Base-by-base conservation (phyloP, 108 stramenopile species). In the Fistulifera solaris region DNA sequence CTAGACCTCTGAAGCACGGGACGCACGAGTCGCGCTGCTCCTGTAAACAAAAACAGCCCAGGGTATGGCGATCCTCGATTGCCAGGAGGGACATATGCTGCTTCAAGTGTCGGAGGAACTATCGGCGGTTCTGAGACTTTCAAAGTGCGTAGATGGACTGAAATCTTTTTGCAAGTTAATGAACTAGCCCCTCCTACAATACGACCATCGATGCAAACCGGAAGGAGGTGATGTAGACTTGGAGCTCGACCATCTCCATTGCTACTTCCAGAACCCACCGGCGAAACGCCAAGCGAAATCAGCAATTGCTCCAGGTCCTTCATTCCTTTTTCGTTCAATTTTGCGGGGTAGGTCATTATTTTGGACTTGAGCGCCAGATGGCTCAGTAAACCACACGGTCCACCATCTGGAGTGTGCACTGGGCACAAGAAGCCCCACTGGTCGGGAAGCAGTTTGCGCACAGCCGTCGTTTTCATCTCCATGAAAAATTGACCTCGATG, bases 401-500 rank as follows among this genome's bases (percentile, higher is more conserved):
- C 85, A 7, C 98, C 98, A 76, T 99, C 98, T 0, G 98, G 98
- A 17, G 98, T 99, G 71, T 99, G 98, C 22, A 99, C 98, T 14
- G 98, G 98, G 72, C 98, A 99, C 26, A 99, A 65, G 59, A 96
- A 99, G 10, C 97, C 96, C 96, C 96, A 99, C 58, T 93, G 89
- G 59, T 98, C 99, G 2, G 97, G 97, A 31, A 99, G 76, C 28
- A 99, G 78, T 59, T 99, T 96, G 18, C 99, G 75, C 38, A 99
- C 99, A 7, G 95, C 85, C 0, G 99, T 99, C 23, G 97, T 99
- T 62, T 98, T 99, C 99, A 99, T 99, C 62, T 94, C 92, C 72
- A 95, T 96, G 69, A 97, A 99, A 67, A 97, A 99, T 54, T 96
- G 95, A 16, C 99, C 99, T 38, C 99, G 87, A 67, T 99, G 99